These are phyloP conservation scores for Leptographium flavum DNA, from an alignment of 2,329 filamentous ascomycete genomes.

Conservation along the genomic window DNA sequence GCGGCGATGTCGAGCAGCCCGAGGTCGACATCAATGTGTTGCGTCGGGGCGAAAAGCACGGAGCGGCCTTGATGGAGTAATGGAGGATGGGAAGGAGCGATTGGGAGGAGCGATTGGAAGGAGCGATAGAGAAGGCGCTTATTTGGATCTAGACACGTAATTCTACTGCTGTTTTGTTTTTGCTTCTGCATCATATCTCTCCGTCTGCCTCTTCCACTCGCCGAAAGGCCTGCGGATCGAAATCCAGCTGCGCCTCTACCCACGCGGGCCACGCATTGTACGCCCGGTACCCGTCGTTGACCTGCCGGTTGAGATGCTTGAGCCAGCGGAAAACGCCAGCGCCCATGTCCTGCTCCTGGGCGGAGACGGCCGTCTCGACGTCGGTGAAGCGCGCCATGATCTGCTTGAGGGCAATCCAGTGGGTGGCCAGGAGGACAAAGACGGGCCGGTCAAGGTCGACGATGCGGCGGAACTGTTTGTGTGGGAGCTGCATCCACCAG, in stretches of 20 bases:
- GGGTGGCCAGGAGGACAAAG: slow-evolving; percentile 32
- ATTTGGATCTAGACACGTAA: no score
- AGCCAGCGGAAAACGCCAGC: slow-evolving; percentile 30
- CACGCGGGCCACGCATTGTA: slow-evolving; percentile 41
- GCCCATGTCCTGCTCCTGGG: background rate
- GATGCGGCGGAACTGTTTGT: slow-evolving; percentile 34
- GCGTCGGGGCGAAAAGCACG: slow-evolving; percentile 15
- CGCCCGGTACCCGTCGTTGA: slow-evolving; percentile 27
- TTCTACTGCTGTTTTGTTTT: no score
- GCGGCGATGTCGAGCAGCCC: slow-evolving; percentile 1
- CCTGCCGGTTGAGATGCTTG: slow-evolving; percentile 30
- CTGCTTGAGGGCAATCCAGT: slow-evolving; percentile 41
- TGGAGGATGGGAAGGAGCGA: background rate
- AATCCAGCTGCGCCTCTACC: slow-evolving; percentile 35
- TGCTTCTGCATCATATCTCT: no score
- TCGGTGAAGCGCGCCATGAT: slow-evolving; percentile 35
- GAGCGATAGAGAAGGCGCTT: no score
- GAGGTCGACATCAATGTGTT: slow-evolving; percentile 16
- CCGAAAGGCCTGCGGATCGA: slow-evolving; percentile 31
- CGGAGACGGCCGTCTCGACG: background rate
- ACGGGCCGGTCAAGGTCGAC: slow-evolving; percentile 32
- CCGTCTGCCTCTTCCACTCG: no score
- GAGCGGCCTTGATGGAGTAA: slow-evolving; percentile 13
- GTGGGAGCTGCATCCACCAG: slow-evolving; percentile 45
- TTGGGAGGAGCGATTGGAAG: background rate